phyloP scores from a whole-genome alignment of 2,329 filamentous ascomycete species.

The Fusarium sulawesiense region DNA sequence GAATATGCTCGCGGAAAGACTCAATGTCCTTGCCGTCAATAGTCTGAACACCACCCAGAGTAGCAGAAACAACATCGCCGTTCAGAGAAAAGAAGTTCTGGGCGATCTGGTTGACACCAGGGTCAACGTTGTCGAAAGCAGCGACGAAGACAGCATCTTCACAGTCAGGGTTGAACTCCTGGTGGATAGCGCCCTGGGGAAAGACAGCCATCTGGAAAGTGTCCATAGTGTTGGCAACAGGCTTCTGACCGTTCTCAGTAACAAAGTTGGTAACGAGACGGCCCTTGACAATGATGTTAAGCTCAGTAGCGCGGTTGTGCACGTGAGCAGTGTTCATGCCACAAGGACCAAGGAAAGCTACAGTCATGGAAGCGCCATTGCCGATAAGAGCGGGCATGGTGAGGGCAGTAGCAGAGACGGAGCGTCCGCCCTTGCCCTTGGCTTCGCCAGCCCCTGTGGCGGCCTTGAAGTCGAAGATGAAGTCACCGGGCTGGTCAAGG shows the following conservation, averaged over 20 bases:
- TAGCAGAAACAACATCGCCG: background rate
- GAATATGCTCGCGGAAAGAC: constrained; percentile 4
- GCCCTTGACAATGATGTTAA: constrained; percentile 21
- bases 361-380: constrained; percentile 20
- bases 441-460: constrained; percentile 1
- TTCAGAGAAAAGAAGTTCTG: constrained; percentile 45
- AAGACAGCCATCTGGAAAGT: constrained; percentile 61
- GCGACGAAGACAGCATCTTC: constrained; percentile 61
- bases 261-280: constrained; percentile 19
- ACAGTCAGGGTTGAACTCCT: constrained; percentile 64
- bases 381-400: constrained; percentile 27
- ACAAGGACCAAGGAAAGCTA: constrained; percentile 9
- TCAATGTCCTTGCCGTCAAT: constrained; percentile 25
- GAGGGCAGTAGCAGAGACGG: constrained; percentile 9
- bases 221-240: constrained; percentile 53
- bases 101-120: constrained; percentile 58
- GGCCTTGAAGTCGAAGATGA: constrained; percentile 15
- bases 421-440: constrained; percentile 2
- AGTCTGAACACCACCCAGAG: background rate
- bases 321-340: constrained; percentile 26
- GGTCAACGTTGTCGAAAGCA: constrained; percentile 59
- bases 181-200: constrained; percentile 62
- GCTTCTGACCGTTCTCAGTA: constrained; percentile 23
- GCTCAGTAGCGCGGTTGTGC: constrained; percentile 16
- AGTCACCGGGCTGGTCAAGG: constrained; percentile 20